A percentile compares a stretch with the other conserved stretches of the same genome.
Conservation (phyloP, 1,139 yeast species). For the Protomyces pachydermus region DNA sequence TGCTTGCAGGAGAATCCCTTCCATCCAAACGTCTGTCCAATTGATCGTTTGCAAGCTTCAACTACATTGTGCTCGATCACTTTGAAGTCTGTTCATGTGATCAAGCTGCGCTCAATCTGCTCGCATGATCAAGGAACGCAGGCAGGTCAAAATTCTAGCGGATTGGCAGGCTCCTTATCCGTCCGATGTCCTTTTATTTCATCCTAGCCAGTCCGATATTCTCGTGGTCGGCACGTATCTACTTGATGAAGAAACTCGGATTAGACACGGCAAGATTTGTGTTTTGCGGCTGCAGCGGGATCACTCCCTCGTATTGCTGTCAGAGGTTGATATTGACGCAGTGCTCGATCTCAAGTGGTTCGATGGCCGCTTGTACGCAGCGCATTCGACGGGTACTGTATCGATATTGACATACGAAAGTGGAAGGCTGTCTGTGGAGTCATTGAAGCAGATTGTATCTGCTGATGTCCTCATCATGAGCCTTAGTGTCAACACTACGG, state of each 20-base stretch:
- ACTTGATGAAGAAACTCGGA: conserved; percentile 13
- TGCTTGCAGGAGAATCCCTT: too few relatives aligned
- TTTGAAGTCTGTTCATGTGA: too few relatives aligned
- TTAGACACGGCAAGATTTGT: conserved; percentile 14
- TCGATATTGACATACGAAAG: conserved; percentile 5
- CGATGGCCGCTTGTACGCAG: neutral
- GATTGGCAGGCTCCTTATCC: conserved; percentile 11
- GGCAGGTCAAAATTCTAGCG: too few relatives aligned
- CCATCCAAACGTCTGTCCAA: too few relatives aligned
- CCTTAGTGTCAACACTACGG: conserved; percentile 3
- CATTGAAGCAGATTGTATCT: neutral
- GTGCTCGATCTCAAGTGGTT: conserved; percentile 28
- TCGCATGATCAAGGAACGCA: too few relatives aligned
- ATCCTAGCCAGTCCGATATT: neutral
- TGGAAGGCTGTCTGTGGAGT: neutral
- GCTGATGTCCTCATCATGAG: conserved; percentile 17
- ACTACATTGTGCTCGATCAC: too few relatives aligned
- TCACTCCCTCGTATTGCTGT: neutral
- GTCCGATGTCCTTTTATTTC: conserved; percentile 24
- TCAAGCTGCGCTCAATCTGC: too few relatives aligned
- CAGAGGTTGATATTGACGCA: conserved; percentile 19
- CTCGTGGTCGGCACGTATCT: conserved; percentile 26
- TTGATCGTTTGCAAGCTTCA: too few relatives aligned
- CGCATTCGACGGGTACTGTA: conserved; percentile 23
- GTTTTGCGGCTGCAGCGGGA: neutral